phyloP scores from a whole-genome alignment of 345 rosid species.

The Alliaria petiolata region DNA sequence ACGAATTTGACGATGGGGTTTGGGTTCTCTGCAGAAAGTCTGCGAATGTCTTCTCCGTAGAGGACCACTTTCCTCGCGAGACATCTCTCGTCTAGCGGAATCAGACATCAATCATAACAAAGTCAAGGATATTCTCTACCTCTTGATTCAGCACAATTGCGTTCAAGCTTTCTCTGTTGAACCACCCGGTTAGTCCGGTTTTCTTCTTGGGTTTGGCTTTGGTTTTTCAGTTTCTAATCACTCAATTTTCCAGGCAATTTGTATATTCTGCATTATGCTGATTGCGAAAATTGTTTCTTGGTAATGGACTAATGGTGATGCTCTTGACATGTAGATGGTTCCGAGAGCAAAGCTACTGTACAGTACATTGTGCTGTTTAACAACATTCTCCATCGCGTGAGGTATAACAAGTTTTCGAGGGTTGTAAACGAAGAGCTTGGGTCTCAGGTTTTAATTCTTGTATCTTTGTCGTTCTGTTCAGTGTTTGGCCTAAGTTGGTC shows the following conservation, averaged over 20 bases:
- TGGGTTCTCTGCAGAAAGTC: constrained; percentile 53
- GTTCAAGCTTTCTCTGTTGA: constrained; percentile 67
- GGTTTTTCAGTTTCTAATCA: background rate
- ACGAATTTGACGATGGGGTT: background rate
- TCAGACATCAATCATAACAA: constrained; percentile 38
- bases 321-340: constrained; percentile 37
- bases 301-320: background rate
- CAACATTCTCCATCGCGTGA: constrained; percentile 63
- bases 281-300: background rate
- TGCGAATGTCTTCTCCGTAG: constrained; percentile 75
- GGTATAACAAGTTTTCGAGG: constrained; percentile 63
- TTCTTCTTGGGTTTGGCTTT: background rate
- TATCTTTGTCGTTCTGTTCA: background rate
- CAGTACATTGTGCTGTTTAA: constrained; percentile 58
- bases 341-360: constrained; percentile 40
- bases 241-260: background rate
- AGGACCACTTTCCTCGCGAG: constrained; percentile 51
- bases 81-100: constrained; percentile 41
- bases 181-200: constrained; percentile 33
- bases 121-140: constrained; percentile 62
- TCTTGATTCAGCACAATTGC: constrained; percentile 83
- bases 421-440: constrained; percentile 53
- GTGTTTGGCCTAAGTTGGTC: no score
- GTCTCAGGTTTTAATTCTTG: constrained; percentile 40
- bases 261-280: background rate